Evolutionary conservation across 2,329 filamentous ascomycete genomes (phyloP).

Genomic region (Arthroderma sp.): DNA sequence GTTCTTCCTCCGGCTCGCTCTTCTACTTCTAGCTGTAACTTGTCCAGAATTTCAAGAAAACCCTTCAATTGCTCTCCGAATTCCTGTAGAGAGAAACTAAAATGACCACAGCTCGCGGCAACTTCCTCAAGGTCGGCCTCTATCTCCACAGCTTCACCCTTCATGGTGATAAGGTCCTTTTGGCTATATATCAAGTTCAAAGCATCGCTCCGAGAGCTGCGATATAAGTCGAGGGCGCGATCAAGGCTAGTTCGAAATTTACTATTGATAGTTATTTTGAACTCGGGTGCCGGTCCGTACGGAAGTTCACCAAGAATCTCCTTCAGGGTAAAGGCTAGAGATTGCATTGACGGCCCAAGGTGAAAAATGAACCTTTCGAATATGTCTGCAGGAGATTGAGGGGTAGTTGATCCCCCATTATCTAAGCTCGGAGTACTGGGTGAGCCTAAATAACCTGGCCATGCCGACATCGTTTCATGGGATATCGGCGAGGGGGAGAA

Average conservation of each 20-base stretch:
- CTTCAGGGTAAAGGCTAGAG: constrained; percentile 78
- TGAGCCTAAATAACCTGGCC: too few species aligned
- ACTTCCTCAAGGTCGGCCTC: constrained; percentile 95
- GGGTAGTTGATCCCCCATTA: background rate
- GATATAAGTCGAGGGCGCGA: constrained; percentile 70
- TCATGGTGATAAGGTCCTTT: constrained; percentile 51
- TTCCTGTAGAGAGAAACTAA: constrained; percentile 79
- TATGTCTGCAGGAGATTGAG: constrained; percentile 56
- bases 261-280: constrained; percentile 60
- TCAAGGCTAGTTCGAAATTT: constrained; percentile 68
- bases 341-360: constrained; percentile 81
- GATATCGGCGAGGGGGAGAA: constrained; percentile 5
- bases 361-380: constrained; percentile 82
- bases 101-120: constrained; percentile 93
- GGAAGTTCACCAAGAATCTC: constrained; percentile 80
- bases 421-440: too few species aligned
- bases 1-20: constrained; percentile 48
- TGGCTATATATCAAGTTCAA: constrained; percentile 67
- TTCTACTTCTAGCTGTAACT: constrained; percentile 57
- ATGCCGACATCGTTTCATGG: too few species aligned
- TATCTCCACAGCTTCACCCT: constrained; percentile 55
- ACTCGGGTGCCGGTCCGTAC: constrained; percentile 56
- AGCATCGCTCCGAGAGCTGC: constrained; percentile 59
- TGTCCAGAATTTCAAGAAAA: constrained; percentile 73
- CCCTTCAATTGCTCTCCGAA: constrained; percentile 80